Percentiles rank a stretch among this genome's conserved stretches.
phyloP scores from a whole-genome alignment of 306 rosid species.

The Oemleria cerasiformis region DNA sequence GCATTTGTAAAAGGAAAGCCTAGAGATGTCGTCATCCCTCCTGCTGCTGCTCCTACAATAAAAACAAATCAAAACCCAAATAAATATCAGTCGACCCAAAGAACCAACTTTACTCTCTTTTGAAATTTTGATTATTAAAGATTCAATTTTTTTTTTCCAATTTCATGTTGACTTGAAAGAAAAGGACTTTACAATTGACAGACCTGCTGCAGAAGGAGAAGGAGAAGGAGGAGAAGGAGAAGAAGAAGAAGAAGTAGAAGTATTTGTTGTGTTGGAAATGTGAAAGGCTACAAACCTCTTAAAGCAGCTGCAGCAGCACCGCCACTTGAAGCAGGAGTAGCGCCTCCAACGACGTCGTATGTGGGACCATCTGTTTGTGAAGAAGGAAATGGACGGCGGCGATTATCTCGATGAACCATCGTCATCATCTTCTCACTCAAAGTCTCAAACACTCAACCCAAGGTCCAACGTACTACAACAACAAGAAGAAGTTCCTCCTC shows the following conservation, averaged over 20 bases:
- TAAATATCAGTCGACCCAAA: slow-evolving; percentile 20
- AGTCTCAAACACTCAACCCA: slow-evolving; percentile 29
- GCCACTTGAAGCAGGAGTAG: slow-evolving; percentile 21
- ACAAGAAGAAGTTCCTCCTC: no score
- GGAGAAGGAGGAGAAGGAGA: slow-evolving; percentile 31
- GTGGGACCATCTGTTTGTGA: slow-evolving; percentile 56
- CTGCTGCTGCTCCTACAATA: slow-evolving; percentile 14
- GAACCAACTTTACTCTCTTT: slow-evolving; percentile 3
- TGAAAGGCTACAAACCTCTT: slow-evolving; percentile 58
- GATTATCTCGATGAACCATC: slow-evolving; percentile 40
- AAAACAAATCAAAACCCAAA: no score
- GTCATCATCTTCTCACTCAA: slow-evolving; percentile 36
- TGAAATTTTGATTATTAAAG: slow-evolving; percentile 14
- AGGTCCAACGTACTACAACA: not conserved
- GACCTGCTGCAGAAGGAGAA: slow-evolving; percentile 55
- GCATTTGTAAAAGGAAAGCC: slow-evolving; percentile 71
- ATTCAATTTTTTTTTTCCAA: slow-evolving; percentile 16
- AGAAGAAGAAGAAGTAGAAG: slow-evolving; percentile 23
- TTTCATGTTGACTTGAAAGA: slow-evolving; percentile 6
- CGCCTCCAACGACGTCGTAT: slow-evolving; percentile 19
- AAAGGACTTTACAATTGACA: not conserved
- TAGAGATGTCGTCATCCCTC: slow-evolving; percentile 50
- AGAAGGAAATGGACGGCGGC: slow-evolving; percentile 44
- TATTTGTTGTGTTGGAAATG: slow-evolving; percentile 16
- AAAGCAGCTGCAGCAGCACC: slow-evolving; percentile 31